These are phyloP conservation scores for Gymnopus androsaceus DNA, from an alignment of 1,284 basidiomycete genomes.

Conservation along the genomic window DNA sequence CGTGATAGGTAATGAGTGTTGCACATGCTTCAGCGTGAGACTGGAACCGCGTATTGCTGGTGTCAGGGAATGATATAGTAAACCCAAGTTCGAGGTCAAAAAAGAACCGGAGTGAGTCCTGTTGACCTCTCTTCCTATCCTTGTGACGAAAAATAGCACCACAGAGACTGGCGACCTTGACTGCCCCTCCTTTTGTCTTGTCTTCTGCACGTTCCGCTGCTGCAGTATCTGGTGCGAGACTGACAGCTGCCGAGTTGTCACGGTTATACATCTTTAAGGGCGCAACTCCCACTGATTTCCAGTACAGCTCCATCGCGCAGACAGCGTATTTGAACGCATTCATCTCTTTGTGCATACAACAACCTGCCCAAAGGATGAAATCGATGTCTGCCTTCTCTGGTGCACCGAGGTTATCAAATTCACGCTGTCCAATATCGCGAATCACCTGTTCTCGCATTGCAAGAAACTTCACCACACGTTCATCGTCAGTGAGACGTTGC, in stretches of 20 bases:
- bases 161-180: conserved; percentile 29
- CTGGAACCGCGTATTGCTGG: conserved; percentile 33
- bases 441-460: background rate
- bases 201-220: conserved; percentile 26
- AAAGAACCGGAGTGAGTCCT: conserved; percentile 19
- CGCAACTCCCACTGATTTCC: too few relatives aligned
- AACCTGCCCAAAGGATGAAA: conserved; percentile 28
- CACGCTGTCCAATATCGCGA: conserved; percentile 12
- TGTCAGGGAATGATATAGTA: conserved; percentile 29
- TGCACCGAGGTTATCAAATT: conserved; percentile 14
- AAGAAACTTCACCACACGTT: background rate
- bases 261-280: too few relatives aligned
- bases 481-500: background rate
- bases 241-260: conserved; percentile 19
- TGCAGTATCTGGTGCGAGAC: conserved; percentile 5
- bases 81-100: conserved; percentile 22
- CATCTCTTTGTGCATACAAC: conserved; percentile 35
- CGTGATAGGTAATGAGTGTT: conserved; percentile 24
- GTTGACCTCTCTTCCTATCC: conserved; percentile 17
- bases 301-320: too few relatives aligned
- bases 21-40: conserved; percentile 30
- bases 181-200: conserved; percentile 27
- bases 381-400: conserved; percentile 14
- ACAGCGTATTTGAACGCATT: conserved; percentile 32
- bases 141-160: conserved; percentile 36